Percentiles rank a stretch among this genome's conserved stretches.
Conservation (phyloP, 345 rosid genomes). For the Clausena lansium region DNA sequence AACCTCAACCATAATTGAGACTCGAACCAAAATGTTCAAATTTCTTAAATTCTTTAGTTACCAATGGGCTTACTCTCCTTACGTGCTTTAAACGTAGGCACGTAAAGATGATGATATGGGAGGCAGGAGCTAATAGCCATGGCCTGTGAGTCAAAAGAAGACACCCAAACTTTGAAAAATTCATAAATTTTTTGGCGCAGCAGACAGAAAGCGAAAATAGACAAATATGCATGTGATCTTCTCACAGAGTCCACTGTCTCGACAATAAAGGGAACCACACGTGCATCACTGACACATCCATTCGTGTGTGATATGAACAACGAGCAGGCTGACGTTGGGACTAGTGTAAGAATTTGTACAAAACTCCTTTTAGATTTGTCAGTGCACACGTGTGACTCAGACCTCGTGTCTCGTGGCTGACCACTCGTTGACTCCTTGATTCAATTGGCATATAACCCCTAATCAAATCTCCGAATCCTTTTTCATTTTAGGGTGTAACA, state of each 20-base stretch:
- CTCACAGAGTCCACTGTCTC: slow-evolving; percentile 13
- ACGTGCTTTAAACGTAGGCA: neutral
- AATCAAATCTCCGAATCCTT: neutral
- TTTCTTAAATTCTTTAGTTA: too few species aligned
- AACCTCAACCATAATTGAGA: too few species aligned
- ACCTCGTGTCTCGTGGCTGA: slow-evolving; percentile 36
- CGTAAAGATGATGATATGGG: neutral
- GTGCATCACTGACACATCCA: slow-evolving; percentile 47
- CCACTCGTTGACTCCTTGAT: neutral
- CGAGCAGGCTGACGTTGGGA: slow-evolving; percentile 31
- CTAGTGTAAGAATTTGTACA: slow-evolving; percentile 5
- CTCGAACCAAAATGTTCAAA: too few species aligned
- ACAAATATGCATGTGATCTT: slow-evolving; percentile 6
- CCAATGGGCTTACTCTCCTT: too few species aligned
- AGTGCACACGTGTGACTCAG: slow-evolving; percentile 35
- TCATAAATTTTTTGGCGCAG: neutral
- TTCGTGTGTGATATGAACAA: slow-evolving; percentile 43
- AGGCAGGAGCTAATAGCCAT: neutral
- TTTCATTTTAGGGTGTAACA: neutral
- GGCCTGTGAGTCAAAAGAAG: neutral
- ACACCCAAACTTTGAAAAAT: neutral
- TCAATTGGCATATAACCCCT: neutral
- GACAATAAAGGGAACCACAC: slow-evolving; percentile 22
- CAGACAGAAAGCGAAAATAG: neutral
- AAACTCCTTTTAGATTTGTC: neutral